Evolutionary conservation across 495 filamentous ascomycete genomes (phyloP).

Genomic region (Hyaloscypha variabilis): DNA sequence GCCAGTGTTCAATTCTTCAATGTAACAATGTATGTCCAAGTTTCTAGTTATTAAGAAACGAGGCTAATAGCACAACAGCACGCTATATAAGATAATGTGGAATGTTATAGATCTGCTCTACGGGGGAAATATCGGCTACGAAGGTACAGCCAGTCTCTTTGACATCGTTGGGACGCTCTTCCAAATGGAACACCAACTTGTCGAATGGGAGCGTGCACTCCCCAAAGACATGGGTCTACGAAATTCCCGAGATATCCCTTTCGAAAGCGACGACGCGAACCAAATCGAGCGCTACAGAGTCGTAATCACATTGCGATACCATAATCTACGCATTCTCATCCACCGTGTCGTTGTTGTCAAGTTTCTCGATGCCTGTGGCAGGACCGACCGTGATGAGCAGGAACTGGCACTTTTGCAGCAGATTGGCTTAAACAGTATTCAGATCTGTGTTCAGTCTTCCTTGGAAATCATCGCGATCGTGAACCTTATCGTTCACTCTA

Average conservation of each 20-base stretch:
- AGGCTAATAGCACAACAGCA: constrained; percentile 5
- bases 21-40: constrained; percentile 36
- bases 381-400: constrained; percentile 23
- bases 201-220: constrained; percentile 14
- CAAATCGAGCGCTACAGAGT: constrained; percentile 28
- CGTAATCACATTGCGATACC: constrained; percentile 38
- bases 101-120: constrained; percentile 36
- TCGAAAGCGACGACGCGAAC: background rate
- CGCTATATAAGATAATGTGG: constrained; percentile 29
- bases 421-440: constrained; percentile 36
- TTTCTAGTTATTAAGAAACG: background rate
- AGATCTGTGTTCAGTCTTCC: constrained; percentile 36
- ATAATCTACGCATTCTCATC: constrained; percentile 38
- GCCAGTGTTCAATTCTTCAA: constrained; percentile 37
- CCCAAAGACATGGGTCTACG: no score
- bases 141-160: background rate
- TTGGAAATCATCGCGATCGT: constrained; percentile 37
- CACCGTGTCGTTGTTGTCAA: constrained; percentile 38
- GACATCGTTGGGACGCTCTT: constrained; percentile 9
- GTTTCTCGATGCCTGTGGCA: constrained; percentile 26
- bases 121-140: constrained; percentile 38
- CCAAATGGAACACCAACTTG: constrained; percentile 19
- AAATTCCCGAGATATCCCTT: background rate
- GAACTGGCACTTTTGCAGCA: constrained; percentile 33
- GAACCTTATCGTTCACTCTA: constrained; percentile 25